Evolutionary conservation across 306 rosid genomes (phyloP).

Genomic region (Gillenia trifoliata): DNA sequence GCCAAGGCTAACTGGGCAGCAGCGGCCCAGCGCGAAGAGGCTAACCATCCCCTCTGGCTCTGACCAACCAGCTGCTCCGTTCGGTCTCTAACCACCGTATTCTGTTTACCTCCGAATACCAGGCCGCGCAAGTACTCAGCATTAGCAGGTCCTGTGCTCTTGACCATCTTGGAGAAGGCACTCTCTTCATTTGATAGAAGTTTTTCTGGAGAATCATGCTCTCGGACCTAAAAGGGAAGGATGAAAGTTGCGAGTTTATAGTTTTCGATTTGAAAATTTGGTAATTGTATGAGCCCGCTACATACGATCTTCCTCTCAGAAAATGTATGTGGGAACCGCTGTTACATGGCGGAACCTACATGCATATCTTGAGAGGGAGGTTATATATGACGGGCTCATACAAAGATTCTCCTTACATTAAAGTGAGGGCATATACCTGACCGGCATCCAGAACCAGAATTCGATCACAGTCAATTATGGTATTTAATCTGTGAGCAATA

Average conservation of each 20-base stretch:
- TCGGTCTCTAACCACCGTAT: constrained; percentile 15
- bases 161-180: constrained; percentile 74
- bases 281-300: not conserved
- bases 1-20: constrained; percentile 74
- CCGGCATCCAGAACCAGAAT: constrained; percentile 77
- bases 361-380: no score
- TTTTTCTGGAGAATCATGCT: constrained; percentile 53
- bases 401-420: not conserved
- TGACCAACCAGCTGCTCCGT: constrained; percentile 21
- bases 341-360: no score
- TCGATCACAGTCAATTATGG: constrained; percentile 70
- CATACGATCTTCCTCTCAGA: not conserved
- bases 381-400: no score
- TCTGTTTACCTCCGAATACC: constrained; percentile 34
- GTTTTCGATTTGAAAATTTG: not conserved
- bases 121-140: constrained; percentile 61
- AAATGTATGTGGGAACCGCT: not conserved
- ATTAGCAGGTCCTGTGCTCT: constrained; percentile 80
- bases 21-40: constrained; percentile 50
- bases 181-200: constrained; percentile 54
- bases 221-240: constrained; percentile 46
- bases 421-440: constrained; percentile 41
- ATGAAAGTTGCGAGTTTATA: not conserved
- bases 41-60: constrained; percentile 28
- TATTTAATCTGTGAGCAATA: constrained; percentile 86